These are phyloP conservation scores for Letharia lupina DNA, from an alignment of 495 filamentous ascomycete genomes.

Conservation along the genomic window DNA sequence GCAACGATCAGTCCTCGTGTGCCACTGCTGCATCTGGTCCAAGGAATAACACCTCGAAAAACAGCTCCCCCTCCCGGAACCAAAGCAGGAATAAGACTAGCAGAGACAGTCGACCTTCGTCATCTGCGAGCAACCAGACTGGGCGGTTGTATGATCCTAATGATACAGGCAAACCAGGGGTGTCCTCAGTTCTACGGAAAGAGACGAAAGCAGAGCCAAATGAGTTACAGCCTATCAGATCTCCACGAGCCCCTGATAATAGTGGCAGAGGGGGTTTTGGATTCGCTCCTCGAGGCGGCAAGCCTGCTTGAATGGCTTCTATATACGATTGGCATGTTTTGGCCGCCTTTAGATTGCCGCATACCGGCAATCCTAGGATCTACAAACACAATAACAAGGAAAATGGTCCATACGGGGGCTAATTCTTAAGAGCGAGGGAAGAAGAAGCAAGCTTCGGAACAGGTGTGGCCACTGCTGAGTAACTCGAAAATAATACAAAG, in stretches of 20 bases:
- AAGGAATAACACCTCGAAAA: conserved; percentile 33
- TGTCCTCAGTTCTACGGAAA: conserved; percentile 45
- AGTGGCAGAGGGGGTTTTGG: conserved; percentile 69
- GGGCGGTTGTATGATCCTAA: conserved; percentile 67
- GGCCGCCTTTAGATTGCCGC: not conserved
- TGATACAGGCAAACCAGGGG: conserved; percentile 53
- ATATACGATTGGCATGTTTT: not conserved
- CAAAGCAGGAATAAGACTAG: conserved; percentile 23
- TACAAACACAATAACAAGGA: not conserved
- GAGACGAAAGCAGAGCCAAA: conserved; percentile 38
- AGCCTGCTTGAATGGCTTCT: conserved; percentile 20
- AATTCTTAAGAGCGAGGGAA: not conserved
- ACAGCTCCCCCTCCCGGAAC: conserved; percentile 31
- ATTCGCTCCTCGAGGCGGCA: conserved; percentile 44
- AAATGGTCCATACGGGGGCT: not conserved
- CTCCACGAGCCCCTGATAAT: conserved; percentile 65
- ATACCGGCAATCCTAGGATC: too few species aligned
- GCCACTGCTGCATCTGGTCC: conserved; percentile 49
- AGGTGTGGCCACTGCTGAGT: not conserved
- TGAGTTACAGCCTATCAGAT: conserved; percentile 52
- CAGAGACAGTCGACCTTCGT: conserved; percentile 40
- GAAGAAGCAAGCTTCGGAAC: not conserved
- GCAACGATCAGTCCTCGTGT: conserved; percentile 40
- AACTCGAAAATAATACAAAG: not conserved
- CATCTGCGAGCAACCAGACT: conserved; percentile 36